Base-by-base conservation (phyloP, 768 basidiomycete genomes). In the Lactifluus piperatus region DNA sequence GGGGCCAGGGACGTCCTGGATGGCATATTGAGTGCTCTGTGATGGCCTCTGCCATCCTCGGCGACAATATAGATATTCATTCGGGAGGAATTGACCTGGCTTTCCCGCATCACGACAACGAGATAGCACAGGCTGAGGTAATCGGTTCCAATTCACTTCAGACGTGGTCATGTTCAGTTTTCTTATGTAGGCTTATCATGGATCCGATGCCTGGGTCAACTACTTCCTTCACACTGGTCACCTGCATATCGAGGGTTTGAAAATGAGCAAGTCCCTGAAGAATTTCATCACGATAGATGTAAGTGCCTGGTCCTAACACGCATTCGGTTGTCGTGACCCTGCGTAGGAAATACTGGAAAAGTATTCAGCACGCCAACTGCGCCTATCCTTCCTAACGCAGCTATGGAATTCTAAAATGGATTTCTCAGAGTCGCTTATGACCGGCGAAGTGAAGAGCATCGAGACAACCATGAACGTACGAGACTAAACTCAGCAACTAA, bases 1-100 rank as follows among this genome's bases (percentile, higher is more conserved):
- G 97, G 97, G 97, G 97, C 18, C 76, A 76, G 43, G 94, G 94
- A n/a, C 80, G 95, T 44, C 95, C 95, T 3, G 95, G 95, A 16
- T 99, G 95, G 95, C 95, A 99, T 71, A 98, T 99, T 58, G 95
- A 99, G 71, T 99, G 95, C 73, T 94, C 91, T 4, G 95, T 97
- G 34, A 99, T 99, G 95, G 94, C 94, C 18, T 88, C 84, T 63
- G 93, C 87, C 32, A 77, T 97, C 49, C 76, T 97, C 46, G 95
- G 94, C 3, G 81, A 85, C 57, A 86, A 84, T 58, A 90, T 99
- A 84, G 97, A 98, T 71, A 94, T 99, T 62, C 97, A 99, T 71
- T 97, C 94, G 8, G 97, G 97, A 51, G 97, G 97, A 5, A 85
- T 91, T 41, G 97, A 99, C 74, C 77, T 99, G 50, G 89, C 92